A percentile compares a stretch with the other conserved stretches of the same genome.
Evolutionary conservation across 768 basidiomycete species (phyloP).

Genomic region (Calocybe gangraenosa): DNA sequence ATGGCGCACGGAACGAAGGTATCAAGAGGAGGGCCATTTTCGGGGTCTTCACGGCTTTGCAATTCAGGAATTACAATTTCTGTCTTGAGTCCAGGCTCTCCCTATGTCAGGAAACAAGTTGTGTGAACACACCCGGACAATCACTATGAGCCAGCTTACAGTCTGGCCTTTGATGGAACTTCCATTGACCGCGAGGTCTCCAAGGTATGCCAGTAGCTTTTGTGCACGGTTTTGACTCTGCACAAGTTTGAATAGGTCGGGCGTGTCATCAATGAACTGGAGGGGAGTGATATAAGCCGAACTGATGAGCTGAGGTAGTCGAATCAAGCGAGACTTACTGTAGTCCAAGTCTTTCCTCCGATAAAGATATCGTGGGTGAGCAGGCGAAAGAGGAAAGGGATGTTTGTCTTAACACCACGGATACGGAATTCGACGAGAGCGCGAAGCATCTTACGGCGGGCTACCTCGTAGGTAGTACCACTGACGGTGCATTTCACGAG

Average conservation of each 20-base stretch:
- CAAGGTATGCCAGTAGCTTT: constrained; percentile 94
- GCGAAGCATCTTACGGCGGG: constrained; percentile 97
- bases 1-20: constrained; percentile 75
- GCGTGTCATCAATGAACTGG: constrained; percentile 98
- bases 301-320: neutral
- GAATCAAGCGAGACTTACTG: constrained; percentile 26
- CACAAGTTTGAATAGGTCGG: constrained; percentile 98
- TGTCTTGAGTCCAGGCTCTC: constrained; percentile 90
- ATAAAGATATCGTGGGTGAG: constrained; percentile 96
- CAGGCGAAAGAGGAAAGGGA: constrained; percentile 98
- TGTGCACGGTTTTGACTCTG: constrained; percentile 98
- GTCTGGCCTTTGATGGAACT: constrained; percentile 95
- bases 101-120: constrained; percentile 37
- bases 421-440: constrained; percentile 99
- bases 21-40: constrained; percentile 69
- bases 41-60: constrained; percentile 70
- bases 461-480: constrained; percentile 98
- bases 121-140: neutral
- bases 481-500: constrained; percentile 95
- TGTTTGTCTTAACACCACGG: constrained; percentile 99
- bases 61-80: constrained; percentile 84
- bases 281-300: too few relatives aligned
- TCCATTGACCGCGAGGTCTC: constrained; percentile 97
- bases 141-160: constrained; percentile 28
- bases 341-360: constrained; percentile 97